Evolutionary conservation across 2,329 filamentous ascomycete genomes (phyloP), one percentile per base, ranked within the genome.

Genomic region (Cordyceps farinosa): DNA sequence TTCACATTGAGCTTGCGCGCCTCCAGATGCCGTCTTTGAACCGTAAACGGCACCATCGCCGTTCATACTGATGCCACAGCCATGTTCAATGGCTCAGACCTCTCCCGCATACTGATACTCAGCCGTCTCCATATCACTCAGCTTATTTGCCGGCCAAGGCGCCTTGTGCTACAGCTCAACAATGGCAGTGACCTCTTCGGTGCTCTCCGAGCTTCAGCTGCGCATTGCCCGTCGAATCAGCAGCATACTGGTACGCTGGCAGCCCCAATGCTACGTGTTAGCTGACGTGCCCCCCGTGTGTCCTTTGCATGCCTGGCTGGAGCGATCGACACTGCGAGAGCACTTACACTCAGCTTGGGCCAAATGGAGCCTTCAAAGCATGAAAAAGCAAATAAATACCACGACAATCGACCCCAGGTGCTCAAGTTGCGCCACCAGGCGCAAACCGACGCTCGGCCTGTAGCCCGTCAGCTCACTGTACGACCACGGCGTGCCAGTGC

Each of bases 61-160:
- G 3, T 34, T 58, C 42, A 58, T 29, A 22, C 44, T 38, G 22
- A n/a, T 38, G 30, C 44, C 29, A 7, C 47, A 29, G 27, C 47
- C 47, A 15, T 32, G 27, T 29, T 9, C 47, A 15, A 40, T 40
- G 3, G 38, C 52, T 42, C 15, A 3, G 22, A 29, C 13, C 52
- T 40, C n/a, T 42, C 3, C 15, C 27, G 27, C 36, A 13, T 13
- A 7, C 36, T 10, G 11, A 40, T 9, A 40, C 17, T 9, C 11
- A 52, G 53, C 27, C 38, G 30, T 29, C 4, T n/a, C n/a, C 13
- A 44, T n/a, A 53, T 61, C 58, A 54, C 58, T 61, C 58, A 61
- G 58, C 58, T 61, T 61, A 61, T 47, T 53, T 51, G n/a, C 58
- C 58, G 52, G 27, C 48, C 58, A 53, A 52, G 17, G n/a, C 45